Evolutionary conservation across 768 basidiomycete genomes (phyloP).

Genomic region (Russula ochroleuca): DNA sequence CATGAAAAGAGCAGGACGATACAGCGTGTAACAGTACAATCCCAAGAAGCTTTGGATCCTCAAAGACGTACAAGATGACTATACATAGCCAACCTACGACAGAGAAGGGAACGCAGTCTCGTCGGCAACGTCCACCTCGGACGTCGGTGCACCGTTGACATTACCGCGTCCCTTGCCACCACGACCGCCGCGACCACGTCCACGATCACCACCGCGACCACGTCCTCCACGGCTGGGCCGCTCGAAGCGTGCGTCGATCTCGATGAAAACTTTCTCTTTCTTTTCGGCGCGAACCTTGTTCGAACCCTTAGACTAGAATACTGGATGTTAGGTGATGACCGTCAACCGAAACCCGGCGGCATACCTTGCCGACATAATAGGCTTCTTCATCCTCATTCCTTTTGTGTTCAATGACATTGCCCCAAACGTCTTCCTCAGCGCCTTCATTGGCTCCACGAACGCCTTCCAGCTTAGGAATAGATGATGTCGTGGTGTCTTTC

Average conservation of each 20-base stretch:
- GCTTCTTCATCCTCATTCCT: slow-evolving; percentile 63
- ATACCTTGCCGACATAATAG: slow-evolving; percentile 90
- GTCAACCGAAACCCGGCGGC: background rate
- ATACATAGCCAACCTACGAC: slow-evolving; percentile 36
- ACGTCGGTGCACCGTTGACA: slow-evolving; percentile 34
- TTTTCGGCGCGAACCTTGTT: slow-evolving; percentile 72
- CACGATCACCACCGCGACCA: slow-evolving; percentile 45
- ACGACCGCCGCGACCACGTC: slow-evolving; percentile 41
- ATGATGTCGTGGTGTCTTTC: slow-evolving; percentile 52
- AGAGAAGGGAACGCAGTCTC: slow-evolving; percentile 87
- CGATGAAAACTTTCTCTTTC: slow-evolving; percentile 87
- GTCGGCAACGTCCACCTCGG: slow-evolving; percentile 70
- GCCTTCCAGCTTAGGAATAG: slow-evolving; percentile 72
- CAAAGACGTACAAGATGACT: slow-evolving; percentile 21
- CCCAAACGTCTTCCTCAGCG: slow-evolving; percentile 57
- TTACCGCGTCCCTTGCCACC: slow-evolving; percentile 40
- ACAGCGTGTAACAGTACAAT: slow-evolving; percentile 26
- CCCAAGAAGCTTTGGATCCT: slow-evolving; percentile 25
- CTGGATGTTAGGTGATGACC: background rate
- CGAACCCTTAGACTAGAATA: slow-evolving; percentile 52
- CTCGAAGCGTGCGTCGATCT: slow-evolving; percentile 87
- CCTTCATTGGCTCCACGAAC: slow-evolving; percentile 76
- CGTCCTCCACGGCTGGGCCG: slow-evolving; percentile 69
- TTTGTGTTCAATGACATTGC: slow-evolving; percentile 60
- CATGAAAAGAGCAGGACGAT: slow-evolving; percentile 24